Evolutionary conservation across 768 basidiomycete genomes (phyloP), one percentile per base, ranked within the genome.

Genomic region (Rhizopogon rudus): DNA sequence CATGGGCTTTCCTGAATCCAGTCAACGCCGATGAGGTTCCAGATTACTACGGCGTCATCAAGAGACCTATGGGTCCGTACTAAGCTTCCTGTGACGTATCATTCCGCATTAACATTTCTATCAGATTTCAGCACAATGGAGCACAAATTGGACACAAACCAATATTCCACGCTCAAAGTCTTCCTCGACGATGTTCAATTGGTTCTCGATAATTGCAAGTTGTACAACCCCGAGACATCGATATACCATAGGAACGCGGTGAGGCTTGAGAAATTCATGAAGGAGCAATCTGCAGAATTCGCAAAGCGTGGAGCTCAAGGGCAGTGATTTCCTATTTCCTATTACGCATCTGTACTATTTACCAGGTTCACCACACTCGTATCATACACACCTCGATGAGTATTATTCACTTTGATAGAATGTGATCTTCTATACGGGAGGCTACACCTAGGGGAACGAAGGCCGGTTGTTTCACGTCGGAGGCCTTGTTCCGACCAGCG

Each of bases 1-100:
- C 90, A 1, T 99, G 97, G 95, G 83, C 97, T 6, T 99, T 98
- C 73, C 72, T 77, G 31, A 68, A 77, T 51, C 93, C 97, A 3
- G 95, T 98, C 43, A 85, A 87, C 60, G 74, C 69, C 2, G 81
- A 82, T 6, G 88, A 93, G 57, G 95, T 95, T 6, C 69, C 78
- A 6, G 95, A 98, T 66, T 99, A 99, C 63, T 89, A 92, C 69
- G 87, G 92, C 20, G 82, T 94, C 46, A 86, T 98, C 66, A 86
- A 84, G 62, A 74, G 84, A 55, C 97, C 97, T 3, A 98, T 98
- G 95, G 94, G 93, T 93, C 61, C 55, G 84, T 77, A 28, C 5
- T 31, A 43, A 37, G n/a, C 31, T 28, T 53, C 10, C 43, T 56
- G 16, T 7, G 29, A 39, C 10, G 14, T 40, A 25, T 14, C 54